Evolutionary conservation across 129 eudicot genomes (phyloP).

Genomic region (Pseudognaphalium luteoalbum): DNA sequence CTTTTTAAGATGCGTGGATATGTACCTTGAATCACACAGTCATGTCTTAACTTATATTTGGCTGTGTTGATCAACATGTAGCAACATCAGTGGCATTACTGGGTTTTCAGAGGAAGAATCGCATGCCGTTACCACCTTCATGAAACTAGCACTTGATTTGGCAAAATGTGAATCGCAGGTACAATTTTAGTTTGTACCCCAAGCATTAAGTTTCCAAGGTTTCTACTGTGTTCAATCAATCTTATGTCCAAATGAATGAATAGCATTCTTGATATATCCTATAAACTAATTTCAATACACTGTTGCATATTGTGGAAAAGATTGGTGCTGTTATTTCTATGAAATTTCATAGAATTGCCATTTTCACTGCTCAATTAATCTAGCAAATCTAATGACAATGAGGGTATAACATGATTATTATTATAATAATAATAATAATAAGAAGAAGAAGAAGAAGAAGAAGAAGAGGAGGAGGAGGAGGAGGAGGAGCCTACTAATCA

Average conservation of each 20-base stretch:
- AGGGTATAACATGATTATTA: not conserved
- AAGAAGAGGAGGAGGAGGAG: too few relatives aligned
- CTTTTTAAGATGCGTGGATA: not conserved
- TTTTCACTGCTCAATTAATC: not conserved
- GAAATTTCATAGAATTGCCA: not conserved
- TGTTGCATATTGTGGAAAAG: not conserved
- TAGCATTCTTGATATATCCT: not conserved
- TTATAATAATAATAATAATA: not conserved
- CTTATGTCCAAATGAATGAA: not conserved
- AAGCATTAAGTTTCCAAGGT: not conserved
- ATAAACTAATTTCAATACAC: not conserved
- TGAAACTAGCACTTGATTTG: constrained; percentile 65
- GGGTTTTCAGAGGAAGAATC: constrained; percentile 83
- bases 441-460: too few relatives aligned
- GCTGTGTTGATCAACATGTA: constrained; percentile 37
- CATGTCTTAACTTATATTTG: constrained; percentile 6
- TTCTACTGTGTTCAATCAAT: not conserved
- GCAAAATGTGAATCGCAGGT: constrained; percentile 64
- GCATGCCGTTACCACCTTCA: constrained; percentile 52
- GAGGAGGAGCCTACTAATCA: too few relatives aligned
- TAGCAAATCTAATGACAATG: not conserved
- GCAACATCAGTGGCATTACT: constrained; percentile 87
- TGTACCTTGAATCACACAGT: not conserved
- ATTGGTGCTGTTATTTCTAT: not conserved
- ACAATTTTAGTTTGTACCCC: constrained; percentile 8